Conservation (phyloP, 306 rosid genomes). For the Gleditsia sinensis region DNA sequence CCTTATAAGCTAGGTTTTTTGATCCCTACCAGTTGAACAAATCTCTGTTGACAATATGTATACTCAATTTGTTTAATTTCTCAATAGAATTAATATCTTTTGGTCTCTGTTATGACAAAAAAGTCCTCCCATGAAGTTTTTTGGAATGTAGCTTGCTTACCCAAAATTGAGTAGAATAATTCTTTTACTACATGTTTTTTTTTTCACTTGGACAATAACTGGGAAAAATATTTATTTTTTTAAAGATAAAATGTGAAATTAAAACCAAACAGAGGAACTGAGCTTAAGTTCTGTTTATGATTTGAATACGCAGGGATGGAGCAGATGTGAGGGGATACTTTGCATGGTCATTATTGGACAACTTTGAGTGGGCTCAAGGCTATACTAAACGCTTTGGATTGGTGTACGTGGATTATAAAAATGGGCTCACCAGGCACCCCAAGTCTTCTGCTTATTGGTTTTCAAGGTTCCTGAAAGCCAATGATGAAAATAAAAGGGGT, state of each 20-base stretch:
- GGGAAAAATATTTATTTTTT: background rate
- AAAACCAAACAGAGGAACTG: background rate
- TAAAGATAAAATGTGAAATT: constrained; percentile 19
- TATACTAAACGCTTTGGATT: constrained; percentile 92
- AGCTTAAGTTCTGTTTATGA: constrained; percentile 14
- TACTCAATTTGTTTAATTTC: too few species aligned
- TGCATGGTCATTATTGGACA: constrained; percentile 92
- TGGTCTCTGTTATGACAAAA: too few species aligned
- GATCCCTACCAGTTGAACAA: too few species aligned
- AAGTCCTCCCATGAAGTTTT: too few species aligned
- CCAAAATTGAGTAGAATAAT: too few species aligned
- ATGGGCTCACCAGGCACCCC: constrained; percentile 80
- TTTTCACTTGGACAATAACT: background rate
- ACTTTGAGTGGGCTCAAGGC: constrained; percentile 97
- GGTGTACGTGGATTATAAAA: constrained; percentile 78
- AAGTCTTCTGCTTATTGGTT: constrained; percentile 97
- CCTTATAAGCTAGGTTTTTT: too few species aligned
- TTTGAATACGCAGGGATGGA: constrained; percentile 71
- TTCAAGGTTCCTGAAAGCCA: constrained; percentile 66
- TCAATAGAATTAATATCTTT: too few species aligned
- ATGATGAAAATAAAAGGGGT: constrained; percentile 52
- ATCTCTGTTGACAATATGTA: too few species aligned
- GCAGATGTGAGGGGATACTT: constrained; percentile 87
- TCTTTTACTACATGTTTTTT: too few species aligned
- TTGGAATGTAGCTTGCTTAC: too few species aligned